Percentiles rank a stretch among this genome's conserved stretches.
Conservation (phyloP, 2,329 filamentous ascomycete species). For the Magnaporthales sp. region DNA sequence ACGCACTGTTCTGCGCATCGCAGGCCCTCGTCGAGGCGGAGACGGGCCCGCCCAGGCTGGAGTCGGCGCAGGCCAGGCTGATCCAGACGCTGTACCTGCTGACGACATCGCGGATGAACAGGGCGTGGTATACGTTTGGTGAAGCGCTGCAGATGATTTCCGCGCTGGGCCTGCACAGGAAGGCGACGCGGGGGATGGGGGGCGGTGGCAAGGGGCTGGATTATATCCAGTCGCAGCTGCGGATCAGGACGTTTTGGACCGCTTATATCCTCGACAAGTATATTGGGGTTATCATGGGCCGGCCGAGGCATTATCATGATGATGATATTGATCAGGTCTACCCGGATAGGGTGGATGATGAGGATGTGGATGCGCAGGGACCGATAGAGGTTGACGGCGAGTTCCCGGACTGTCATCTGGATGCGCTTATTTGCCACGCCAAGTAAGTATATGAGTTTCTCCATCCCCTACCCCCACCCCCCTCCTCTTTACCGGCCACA, state of each 20-base stretch:
- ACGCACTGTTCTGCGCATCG: slow-evolving; percentile 23
- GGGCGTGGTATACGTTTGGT: slow-evolving; percentile 37
- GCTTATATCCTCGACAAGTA: slow-evolving; percentile 58
- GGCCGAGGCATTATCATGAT: slow-evolving; percentile 53
- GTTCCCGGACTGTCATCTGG: slow-evolving; percentile 32
- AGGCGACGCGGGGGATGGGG: slow-evolving; percentile 8
- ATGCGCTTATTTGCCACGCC: slow-evolving; percentile 13
- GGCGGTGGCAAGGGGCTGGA: slow-evolving; percentile 11
- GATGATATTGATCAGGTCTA: slow-evolving; percentile 52
- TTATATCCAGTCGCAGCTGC: slow-evolving; percentile 28
- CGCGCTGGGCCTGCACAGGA: slow-evolving; percentile 30
- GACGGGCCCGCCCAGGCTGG: slow-evolving; percentile 26
- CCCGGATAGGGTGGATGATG: slow-evolving; percentile 45
- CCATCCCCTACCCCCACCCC: background rate
- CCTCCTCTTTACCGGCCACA: too few relatives aligned
- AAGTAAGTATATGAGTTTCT: background rate
- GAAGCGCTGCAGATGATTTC: slow-evolving; percentile 28
- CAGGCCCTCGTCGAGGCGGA: slow-evolving; percentile 29
- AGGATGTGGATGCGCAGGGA: slow-evolving; percentile 40
- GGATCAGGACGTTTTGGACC: slow-evolving; percentile 49
- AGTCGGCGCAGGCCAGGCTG: slow-evolving; percentile 31
- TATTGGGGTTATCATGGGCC: slow-evolving; percentile 51
- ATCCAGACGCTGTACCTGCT: slow-evolving; percentile 34
- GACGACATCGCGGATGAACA: slow-evolving; percentile 34
- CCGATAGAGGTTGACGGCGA: slow-evolving; percentile 16